Evolutionary conservation across 1,284 basidiomycete genomes (phyloP).

Genomic region (Megacollybia platyphylla): DNA sequence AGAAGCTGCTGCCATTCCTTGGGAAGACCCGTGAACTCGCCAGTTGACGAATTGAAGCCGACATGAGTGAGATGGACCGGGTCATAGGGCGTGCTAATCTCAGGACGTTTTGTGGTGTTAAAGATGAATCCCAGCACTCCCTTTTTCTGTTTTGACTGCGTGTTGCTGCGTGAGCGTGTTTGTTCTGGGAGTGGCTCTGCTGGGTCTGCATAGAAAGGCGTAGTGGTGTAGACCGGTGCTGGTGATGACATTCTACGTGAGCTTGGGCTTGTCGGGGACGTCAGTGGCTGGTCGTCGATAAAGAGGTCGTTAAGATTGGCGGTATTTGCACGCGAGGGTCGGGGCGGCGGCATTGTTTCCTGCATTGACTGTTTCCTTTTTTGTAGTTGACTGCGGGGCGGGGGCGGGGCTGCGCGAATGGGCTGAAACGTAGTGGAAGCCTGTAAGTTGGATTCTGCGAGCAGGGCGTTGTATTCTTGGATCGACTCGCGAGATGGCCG

Average conservation of each 20-base stretch:
- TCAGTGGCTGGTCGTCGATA: constrained; percentile 18
- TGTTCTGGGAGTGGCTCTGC: constrained; percentile 27
- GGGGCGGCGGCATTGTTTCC: constrained; percentile 45
- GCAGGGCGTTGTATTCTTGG: constrained; percentile 60
- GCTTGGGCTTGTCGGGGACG: constrained; percentile 6
- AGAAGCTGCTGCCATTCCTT: constrained; percentile 99
- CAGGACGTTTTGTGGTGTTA: constrained; percentile 69
- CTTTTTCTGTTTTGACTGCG: constrained; percentile 58
- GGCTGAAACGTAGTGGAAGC: constrained; percentile 40
- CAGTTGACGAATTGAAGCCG: constrained; percentile 97
- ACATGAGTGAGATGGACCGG: constrained; percentile 99
- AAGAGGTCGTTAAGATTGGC: constrained; percentile 66
- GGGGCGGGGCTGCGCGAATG: constrained; percentile 20
- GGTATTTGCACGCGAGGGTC: constrained; percentile 73
- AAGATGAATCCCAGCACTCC: constrained; percentile 72
- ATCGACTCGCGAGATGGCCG: constrained; percentile 31
- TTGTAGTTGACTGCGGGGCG: constrained; percentile 42
- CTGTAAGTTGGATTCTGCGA: constrained; percentile 47
- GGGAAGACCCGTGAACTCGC: constrained; percentile 94
- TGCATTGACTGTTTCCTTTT: constrained; percentile 41
- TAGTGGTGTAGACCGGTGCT: constrained; percentile 18
- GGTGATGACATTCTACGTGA: constrained; percentile 43
- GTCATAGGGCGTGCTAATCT: constrained; percentile 97
- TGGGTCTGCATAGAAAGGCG: constrained; percentile 32
- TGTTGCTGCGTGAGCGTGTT: constrained; percentile 50